Evolutionary conservation across 2,329 filamentous ascomycete genomes (phyloP).

Genomic region (Neonectria faginata): DNA sequence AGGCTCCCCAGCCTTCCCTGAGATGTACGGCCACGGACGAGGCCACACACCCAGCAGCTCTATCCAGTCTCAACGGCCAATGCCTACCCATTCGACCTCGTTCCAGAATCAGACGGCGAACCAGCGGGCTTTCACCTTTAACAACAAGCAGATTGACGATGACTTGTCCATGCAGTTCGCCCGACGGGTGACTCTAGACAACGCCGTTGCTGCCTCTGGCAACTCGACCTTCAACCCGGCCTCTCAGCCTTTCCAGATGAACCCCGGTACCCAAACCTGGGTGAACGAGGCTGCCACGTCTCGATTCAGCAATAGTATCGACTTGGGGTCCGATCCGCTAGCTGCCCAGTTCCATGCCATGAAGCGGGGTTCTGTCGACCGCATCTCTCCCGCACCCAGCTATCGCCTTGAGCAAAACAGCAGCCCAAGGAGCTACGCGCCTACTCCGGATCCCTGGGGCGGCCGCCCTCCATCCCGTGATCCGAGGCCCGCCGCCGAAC

Average conservation of each 20-base stretch:
- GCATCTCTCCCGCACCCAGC: constrained; percentile 50
- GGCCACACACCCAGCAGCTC: constrained; percentile 59
- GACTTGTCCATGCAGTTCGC: constrained; percentile 52
- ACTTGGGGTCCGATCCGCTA: constrained; percentile 50
- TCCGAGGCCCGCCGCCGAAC: constrained; percentile 50
- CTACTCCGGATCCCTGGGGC: constrained; percentile 55
- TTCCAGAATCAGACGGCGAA: constrained; percentile 59
- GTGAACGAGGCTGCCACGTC: constrained; percentile 46
- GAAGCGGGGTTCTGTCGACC: constrained; percentile 55
- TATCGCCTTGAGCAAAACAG: constrained; percentile 47
- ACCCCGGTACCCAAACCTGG: constrained; percentile 62
- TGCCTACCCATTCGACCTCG: constrained; percentile 59
- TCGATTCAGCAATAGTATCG: constrained; percentile 46
- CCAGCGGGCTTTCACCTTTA: constrained; percentile 52
- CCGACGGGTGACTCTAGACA: constrained; percentile 52
- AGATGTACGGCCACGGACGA: constrained; percentile 45
- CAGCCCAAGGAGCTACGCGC: constrained; percentile 43
- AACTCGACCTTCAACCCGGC: constrained; percentile 45
- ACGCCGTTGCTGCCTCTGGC: constrained; percentile 35
- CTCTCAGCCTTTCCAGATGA: constrained; percentile 58
- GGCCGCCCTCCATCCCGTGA: constrained; percentile 51
- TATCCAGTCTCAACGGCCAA: constrained; percentile 60
- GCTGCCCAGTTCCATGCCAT: constrained; percentile 43
- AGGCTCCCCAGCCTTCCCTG: constrained; percentile 53
- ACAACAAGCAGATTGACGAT: constrained; percentile 54